Evolutionary conservation across 176 grass and related monocot genomes (phyloP), one percentile per base, ranked within the genome.

Genomic region (Dactylis glomerata): DNA sequence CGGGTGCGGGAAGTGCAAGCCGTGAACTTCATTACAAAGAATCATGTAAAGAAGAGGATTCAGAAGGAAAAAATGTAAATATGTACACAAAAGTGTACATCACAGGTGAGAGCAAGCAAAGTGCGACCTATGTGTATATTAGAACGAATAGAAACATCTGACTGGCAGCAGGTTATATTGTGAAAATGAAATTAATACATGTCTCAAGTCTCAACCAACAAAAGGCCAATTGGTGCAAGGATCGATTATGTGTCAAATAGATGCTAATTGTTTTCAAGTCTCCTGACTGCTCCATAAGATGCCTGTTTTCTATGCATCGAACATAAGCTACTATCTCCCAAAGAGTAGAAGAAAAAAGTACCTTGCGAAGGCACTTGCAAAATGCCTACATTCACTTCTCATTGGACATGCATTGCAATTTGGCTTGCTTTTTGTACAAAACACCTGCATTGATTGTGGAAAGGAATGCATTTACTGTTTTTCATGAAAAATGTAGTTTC

Each of bases 341-440:
- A 81, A 34, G 26, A 65, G 65, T 61, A 78, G 64, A 46, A 58
- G 13, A 33, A 20, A 77, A 58, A 51, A 75, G 68, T 87, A 99
- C 96, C 93, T 96, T 66, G 93, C 93, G 81, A 91, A 99, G 58
- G 96, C 96, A 96, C 96, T 99, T 81, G 93, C 90, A 64, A 94
- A 99, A 83, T 99, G 96, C 90, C 89, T 99, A 84, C 96, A 99
- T 23, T 99, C 93, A 50, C 83, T 92, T 85, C 96, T 96, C 89
- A 99, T 89, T 47, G 96, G 96, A 68, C 96, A 99, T 81, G 93
- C 91, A 57, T 96, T 96, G 78, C 96, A 99, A 86, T 99, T 99
- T 44, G 96, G 96, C 73, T 94, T 96, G 64, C 37, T 96, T 92
- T 99, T 99, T 9, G 96, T 99, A 87, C 96, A 99, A 80, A 99